Evolutionary conservation across 1,139 yeast genomes (phyloP).

Genomic region (Lodderomyces orthopsilosis): DNA sequence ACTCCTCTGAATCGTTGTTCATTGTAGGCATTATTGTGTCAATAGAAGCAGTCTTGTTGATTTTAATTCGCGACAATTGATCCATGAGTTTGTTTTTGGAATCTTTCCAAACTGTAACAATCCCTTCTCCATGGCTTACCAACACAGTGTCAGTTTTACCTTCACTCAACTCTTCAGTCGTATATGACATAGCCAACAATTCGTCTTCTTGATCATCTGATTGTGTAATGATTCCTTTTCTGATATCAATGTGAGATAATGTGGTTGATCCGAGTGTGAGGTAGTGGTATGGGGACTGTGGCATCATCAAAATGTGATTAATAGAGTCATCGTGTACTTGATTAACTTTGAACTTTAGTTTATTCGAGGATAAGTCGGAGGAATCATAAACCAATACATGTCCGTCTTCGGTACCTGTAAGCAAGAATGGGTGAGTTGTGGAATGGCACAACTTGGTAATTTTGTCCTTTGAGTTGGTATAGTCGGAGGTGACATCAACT

Average conservation of each 20-base stretch:
- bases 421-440: slow-evolving; percentile 59
- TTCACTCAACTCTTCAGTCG: slow-evolving; percentile 43
- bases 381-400: slow-evolving; percentile 62
- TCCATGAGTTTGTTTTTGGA: slow-evolving; percentile 66
- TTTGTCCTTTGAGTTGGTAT: slow-evolving; percentile 29
- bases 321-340: slow-evolving; percentile 73
- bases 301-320: slow-evolving; percentile 67
- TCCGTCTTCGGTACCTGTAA: slow-evolving; percentile 83
- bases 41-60: slow-evolving; percentile 69
- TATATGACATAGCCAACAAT: slow-evolving; percentile 68
- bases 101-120: slow-evolving; percentile 87
- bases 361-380: slow-evolving; percentile 36
- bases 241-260: slow-evolving; percentile 71
- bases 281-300: slow-evolving; percentile 75
- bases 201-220: slow-evolving; percentile 95
- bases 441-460: slow-evolving; percentile 65
- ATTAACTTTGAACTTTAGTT: slow-evolving; percentile 41
- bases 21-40: slow-evolving; percentile 77
- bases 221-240: slow-evolving; percentile 63
- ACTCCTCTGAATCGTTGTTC: slow-evolving; percentile 58
- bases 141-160: slow-evolving; percentile 59
- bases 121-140: slow-evolving; percentile 87
- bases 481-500: slow-evolving; percentile 27
- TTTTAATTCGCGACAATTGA: slow-evolving; percentile 75
- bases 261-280: slow-evolving; percentile 83